Percentiles rank a stretch among this genome's conserved stretches.
Evolutionary conservation across 169 alveolate species (phyloP).

Genomic region (Plasmodium sp.): DNA sequence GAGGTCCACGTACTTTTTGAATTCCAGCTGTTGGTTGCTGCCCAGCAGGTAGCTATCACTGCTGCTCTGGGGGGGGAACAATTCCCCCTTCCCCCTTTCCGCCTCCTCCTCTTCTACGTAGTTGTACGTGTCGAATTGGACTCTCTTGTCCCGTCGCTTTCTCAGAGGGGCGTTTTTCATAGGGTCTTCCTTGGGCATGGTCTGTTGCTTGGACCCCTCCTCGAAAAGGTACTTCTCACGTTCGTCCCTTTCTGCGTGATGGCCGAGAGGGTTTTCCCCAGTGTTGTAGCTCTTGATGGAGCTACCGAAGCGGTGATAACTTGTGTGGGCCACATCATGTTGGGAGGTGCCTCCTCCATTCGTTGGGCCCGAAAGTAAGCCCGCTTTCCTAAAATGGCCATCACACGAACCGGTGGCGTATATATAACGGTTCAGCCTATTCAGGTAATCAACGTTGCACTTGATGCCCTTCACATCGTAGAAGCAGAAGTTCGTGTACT

Average conservation of each 20-base stretch:
- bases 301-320: background rate
- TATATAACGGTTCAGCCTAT: conserved; percentile 25
- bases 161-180: background rate
- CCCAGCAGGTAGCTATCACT: background rate
- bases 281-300: background rate
- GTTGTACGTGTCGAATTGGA: background rate
- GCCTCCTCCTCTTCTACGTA: conserved; percentile 27
- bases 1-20: conserved; percentile 57
- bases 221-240: background rate
- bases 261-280: background rate
- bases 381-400: background rate
- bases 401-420: conserved; percentile 2
- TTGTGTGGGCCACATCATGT: background rate
- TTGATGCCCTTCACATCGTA: conserved; percentile 37
- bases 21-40: conserved; percentile 32
- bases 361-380: background rate
- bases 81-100: conserved; percentile 5
- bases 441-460: conserved; percentile 18
- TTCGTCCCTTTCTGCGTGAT: background rate
- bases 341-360: background rate
- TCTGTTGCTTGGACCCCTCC: background rate
- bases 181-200: background rate
- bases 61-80: background rate
- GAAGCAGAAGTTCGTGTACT: conserved; percentile 48
- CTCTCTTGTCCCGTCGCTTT: conserved; percentile 5